These are phyloP conservation scores for Suhomyces vadensis DNA, from an alignment of 805 yeast genomes.

Conservation along the genomic window DNA sequence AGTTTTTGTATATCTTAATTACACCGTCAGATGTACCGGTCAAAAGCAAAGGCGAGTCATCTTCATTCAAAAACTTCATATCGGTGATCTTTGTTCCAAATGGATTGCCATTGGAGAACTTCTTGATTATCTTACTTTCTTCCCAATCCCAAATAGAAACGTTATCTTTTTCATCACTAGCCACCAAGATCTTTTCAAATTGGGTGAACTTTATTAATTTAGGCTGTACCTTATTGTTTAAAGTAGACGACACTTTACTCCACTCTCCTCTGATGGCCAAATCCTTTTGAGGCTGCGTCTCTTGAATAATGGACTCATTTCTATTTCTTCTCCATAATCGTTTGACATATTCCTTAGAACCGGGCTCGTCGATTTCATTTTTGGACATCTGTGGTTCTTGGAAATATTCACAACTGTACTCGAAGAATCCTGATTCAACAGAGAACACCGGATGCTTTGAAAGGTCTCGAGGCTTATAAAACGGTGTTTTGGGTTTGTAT, in stretches of 20 bases:
- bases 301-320: constrained; percentile 81
- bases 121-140: constrained; percentile 52
- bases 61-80: constrained; percentile 84
- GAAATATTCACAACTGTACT: constrained; percentile 84
- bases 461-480: constrained; percentile 44
- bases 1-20: constrained; percentile 80
- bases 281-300: constrained; percentile 88
- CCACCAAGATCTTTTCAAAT: constrained; percentile 79
- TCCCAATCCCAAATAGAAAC: constrained; percentile 90
- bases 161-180: constrained; percentile 81
- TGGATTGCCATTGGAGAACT: constrained; percentile 82
- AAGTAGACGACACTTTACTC: constrained; percentile 58
- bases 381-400: constrained; percentile 94
- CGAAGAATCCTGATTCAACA: constrained; percentile 62
- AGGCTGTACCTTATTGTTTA: constrained; percentile 80
- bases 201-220: constrained; percentile 79
- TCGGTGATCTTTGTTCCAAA: constrained; percentile 88
- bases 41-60: constrained; percentile 79
- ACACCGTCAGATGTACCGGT: constrained; percentile 94
- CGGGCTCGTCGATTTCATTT: constrained; percentile 86
- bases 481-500: constrained; percentile 58
- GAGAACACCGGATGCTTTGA: constrained; percentile 49
- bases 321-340: constrained; percentile 88
- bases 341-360: constrained; percentile 79
- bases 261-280: constrained; percentile 83